Evolutionary conservation across 129 eudicot genomes (phyloP), one percentile per base, ranked within the genome.

Genomic region (Logfia minima): DNA sequence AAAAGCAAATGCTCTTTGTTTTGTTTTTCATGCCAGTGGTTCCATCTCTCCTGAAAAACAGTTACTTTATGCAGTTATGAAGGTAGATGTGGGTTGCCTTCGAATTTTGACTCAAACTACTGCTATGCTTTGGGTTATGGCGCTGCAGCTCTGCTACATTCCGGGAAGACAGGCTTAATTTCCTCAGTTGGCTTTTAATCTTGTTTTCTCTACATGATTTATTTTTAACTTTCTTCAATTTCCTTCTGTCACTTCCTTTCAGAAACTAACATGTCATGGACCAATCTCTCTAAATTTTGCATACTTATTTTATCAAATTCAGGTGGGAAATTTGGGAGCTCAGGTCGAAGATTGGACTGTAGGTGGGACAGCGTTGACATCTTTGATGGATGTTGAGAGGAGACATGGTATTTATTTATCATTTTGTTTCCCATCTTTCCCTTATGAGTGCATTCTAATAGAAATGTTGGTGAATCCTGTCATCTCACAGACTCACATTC

Each of bases 21-120:
- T 58, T 74, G 21, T 29, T 9, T 77, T 71, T 26, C 23, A 16
- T 26, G 8, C 14, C 24, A 28, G 39, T 19, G 41, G 61, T 58
- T 58, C 21, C 41, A 73, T 63, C 11, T 64, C 34, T 53, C 45
- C 35, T 58, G 6, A 75, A 60, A 80, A 18, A 14, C 53, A 24
- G 11, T 79, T 22, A 70, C 28, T 63, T 72, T 53, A 22, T 64
- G 70, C 83, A 95, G 99, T 55, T 95, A 95, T 18, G 97, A 95
- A 79, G 99, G 99, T 56, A 89, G 99, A 79, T 95, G 99, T 60
- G 99, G 99, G 70, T 84, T 95, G 77, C 99, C 99, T 28, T 85
- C 97, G 39, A 89, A 85, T 65, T 89, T 95, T 72, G 99, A 95
- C 79, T 79, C 99, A 70, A 88, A 85, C 26, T 95, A 95, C 85